Percentiles rank a stretch among this genome's conserved stretches.
phyloP scores from a whole-genome alignment of 306 rosid genomes.

The Cucurbita maxima region DNA sequence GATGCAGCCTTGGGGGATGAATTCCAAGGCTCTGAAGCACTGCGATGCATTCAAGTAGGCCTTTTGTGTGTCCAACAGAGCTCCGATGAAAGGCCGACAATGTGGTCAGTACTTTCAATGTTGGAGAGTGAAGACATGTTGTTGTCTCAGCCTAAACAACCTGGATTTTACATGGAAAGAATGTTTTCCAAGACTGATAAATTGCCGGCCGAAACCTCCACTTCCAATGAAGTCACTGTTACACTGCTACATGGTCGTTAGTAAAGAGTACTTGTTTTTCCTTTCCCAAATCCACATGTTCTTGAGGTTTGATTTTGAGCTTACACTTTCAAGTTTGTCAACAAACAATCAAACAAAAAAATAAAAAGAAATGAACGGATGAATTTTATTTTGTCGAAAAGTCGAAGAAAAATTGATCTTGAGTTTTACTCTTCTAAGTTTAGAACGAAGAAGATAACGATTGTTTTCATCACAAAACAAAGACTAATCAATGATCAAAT shows the following conservation, averaged over 20 bases:
- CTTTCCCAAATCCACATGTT: neutral
- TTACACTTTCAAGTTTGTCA: no score
- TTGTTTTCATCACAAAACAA: no score
- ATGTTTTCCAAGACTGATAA: neutral
- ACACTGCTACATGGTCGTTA: constrained; percentile 11
- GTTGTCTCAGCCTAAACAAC: constrained; percentile 11
- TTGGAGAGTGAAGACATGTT: constrained; percentile 10
- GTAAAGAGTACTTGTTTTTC: neutral
- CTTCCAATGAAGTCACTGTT: constrained; percentile 7
- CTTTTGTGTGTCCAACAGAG: constrained; percentile 20
- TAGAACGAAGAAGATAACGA: no score
- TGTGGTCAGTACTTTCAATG: constrained; percentile 17
- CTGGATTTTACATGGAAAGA: constrained; percentile 17
- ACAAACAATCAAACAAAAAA: no score
- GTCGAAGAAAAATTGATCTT: no score
- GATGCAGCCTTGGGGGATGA: neutral
- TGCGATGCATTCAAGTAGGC: constrained; percentile 14
- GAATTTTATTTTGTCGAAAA: no score
- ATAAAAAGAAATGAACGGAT: no score
- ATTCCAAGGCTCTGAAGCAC: constrained; percentile 3
- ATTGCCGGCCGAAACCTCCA: neutral
- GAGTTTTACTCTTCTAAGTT: no score
- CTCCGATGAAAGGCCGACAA: constrained; percentile 18
- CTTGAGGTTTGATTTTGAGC: neutral
- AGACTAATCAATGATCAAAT: no score